Base-by-base conservation (phyloP, 1,139 yeast species). In the Hansenula sp. region DNA sequence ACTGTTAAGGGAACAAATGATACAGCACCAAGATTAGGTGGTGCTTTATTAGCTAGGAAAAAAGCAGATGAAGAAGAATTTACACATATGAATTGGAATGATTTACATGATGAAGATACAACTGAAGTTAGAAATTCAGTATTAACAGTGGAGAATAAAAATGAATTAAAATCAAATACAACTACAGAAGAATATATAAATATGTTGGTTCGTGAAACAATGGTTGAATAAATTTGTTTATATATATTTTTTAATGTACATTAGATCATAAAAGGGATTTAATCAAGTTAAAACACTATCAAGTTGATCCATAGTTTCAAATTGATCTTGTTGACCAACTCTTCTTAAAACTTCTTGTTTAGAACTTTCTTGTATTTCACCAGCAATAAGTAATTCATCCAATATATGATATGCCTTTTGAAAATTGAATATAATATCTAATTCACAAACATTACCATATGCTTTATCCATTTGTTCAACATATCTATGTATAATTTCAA, bases 401-500 rank as follows among this genome's bases (percentile, higher is more conserved):
- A 94, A 69, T 16, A 92, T 83, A 62, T 87, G 86, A 60, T 92
- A 92, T 0, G 97, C 97, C 60, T 87, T 85, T 55, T 84, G 86
- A 65, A 92, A 92, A 53, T 95, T 95, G 74, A 92, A 92, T 39
- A 92, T 92, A 47, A 92, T 89, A 63, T 90, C 95, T 55, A 87
- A 66, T 59, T 89, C 97, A 64, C 96, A 86, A 18, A 92, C 98
- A 58, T 89, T 92, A n/a, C 97, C 97, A 58, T 87, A 92, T 53
- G 89, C 79, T 56, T 85, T 83, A 68, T 92, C 99, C 96, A 92
- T 88, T 53, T 87, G 89, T 62, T 94, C 98, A 37, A 94, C 99
- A 60, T 82, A 94, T 44, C 97, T 71, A 59, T 94, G 98, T 40
- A 94, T 82, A 25, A 85, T 71, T 56, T 94, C 98, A 44, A 94